Percentiles rank a stretch among this genome's conserved stretches.
Conservation (phyloP, 495 filamentous ascomycete species). For the Penicillium simplicissimum region DNA sequence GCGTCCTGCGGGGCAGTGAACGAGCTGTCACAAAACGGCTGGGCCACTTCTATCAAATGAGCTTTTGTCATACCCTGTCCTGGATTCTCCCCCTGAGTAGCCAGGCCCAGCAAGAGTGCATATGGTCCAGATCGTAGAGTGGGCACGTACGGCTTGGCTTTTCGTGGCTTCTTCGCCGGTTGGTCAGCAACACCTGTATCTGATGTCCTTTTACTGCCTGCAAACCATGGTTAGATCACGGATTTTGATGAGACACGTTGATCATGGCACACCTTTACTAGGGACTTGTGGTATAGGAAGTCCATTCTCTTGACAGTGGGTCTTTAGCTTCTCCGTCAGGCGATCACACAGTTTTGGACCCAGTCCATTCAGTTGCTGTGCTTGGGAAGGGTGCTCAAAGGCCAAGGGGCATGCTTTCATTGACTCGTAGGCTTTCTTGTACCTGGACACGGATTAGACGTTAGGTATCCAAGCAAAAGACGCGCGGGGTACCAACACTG, state of each 20-base stretch:
- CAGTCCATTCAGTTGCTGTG: conserved; percentile 70
- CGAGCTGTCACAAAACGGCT: conserved; percentile 72
- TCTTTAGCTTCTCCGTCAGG: conserved; percentile 66
- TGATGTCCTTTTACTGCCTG: conserved; percentile 47
- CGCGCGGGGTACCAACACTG: conserved; percentile 43
- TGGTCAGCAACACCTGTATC: conserved; percentile 40
- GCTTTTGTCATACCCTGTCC: conserved; percentile 63
- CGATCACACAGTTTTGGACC: conserved; percentile 70
- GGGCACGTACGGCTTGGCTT: conserved; percentile 70
- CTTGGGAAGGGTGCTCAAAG: conserved; percentile 74
- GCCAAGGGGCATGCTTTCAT: conserved; percentile 75
- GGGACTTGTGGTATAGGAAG: conserved; percentile 67
- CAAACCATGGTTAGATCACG: neutral
- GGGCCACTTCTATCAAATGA: conserved; percentile 67
- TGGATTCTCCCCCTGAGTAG: conserved; percentile 56
- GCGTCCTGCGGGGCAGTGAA: conserved; percentile 69
- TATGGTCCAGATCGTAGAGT: conserved; percentile 71
- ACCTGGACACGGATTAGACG: conserved; percentile 42
- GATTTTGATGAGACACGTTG: neutral
- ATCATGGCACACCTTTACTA: conserved; percentile 33
- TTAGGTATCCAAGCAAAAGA: neutral
- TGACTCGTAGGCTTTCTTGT: conserved; percentile 79
- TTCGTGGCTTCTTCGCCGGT: conserved; percentile 65
- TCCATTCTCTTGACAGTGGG: conserved; percentile 67
- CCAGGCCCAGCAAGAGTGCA: conserved; percentile 68